A percentile compares a stretch with the other conserved stretches of the same genome.
Evolutionary conservation across 2,329 filamentous ascomycete species (phyloP).

Genomic region (Trichoderma sp.): DNA sequence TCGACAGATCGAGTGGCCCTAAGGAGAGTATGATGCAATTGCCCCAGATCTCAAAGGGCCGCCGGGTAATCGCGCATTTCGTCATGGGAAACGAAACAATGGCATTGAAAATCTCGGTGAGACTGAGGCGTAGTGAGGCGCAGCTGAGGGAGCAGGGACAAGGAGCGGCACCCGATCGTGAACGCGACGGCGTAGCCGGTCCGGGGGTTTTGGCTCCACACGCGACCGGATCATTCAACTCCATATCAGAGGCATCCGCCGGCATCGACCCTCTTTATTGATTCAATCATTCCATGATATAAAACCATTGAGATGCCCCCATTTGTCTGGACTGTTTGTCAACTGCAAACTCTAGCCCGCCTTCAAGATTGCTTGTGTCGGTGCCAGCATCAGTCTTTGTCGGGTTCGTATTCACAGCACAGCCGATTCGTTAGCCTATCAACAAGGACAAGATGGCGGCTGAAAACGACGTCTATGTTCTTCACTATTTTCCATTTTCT

Average conservation of each 20-base stretch:
- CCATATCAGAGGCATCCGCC: not conserved
- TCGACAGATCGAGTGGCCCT: not conserved
- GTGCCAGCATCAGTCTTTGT: not conserved
- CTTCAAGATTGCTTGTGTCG: not conserved
- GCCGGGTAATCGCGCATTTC: not conserved
- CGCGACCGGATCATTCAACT: not conserved
- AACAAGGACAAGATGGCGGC: not conserved
- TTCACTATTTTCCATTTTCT: slow-evolving; percentile 33
- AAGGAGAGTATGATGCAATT: not conserved
- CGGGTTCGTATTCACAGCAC: not conserved
- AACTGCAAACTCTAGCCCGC: not conserved
- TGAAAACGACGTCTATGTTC: slow-evolving; percentile 24
- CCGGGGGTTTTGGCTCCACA: not conserved
- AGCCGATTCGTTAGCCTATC: too few relatives aligned
- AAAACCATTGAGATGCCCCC: not conserved
- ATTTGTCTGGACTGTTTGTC: not conserved
- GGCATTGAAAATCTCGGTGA: slow-evolving; percentile 3
- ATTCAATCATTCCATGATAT: not conserved
- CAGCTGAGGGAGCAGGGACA: slow-evolving; percentile 2
- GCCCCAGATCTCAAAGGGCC: not conserved
- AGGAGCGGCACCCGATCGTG: slow-evolving; percentile 4
- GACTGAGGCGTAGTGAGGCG: slow-evolving; percentile 12
- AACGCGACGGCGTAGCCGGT: slow-evolving; percentile 7
- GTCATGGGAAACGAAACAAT: not conserved
- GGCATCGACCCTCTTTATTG: not conserved